Evolutionary conservation across 371 early-diverging fungal species (phyloP).

Genomic region (Zychaea mexicana): DNA sequence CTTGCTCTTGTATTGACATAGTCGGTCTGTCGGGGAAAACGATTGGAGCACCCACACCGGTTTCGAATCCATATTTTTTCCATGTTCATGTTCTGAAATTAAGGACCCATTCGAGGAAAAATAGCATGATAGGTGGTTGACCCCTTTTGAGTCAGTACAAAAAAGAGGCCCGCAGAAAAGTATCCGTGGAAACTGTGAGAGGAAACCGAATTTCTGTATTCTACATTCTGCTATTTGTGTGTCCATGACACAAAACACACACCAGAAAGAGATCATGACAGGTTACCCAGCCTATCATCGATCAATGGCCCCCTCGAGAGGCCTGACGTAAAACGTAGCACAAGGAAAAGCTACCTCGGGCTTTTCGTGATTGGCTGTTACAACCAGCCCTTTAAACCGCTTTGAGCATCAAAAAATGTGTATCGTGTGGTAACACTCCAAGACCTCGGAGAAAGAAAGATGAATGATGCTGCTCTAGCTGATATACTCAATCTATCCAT

Average conservation of each 20-base stretch:
- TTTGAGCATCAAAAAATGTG: no score
- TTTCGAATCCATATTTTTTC: no score
- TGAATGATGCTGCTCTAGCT: no score
- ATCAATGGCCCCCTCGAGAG: neutral
- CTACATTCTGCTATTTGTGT: neutral
- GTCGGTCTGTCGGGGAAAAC: neutral
- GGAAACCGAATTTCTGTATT: neutral
- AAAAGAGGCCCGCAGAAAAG: neutral
- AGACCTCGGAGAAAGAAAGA: no score
- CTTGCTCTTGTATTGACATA: neutral
- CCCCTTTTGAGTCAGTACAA: no score
- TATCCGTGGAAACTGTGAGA: neutral
- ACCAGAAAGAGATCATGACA: neutral
- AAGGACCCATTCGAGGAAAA: no score
- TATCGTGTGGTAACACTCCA: no score
- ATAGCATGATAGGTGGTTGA: no score
- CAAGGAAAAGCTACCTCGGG: neutral
- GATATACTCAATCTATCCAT: no score
- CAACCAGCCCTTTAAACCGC: neutral
- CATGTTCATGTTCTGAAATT: neutral
- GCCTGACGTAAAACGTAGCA: slow-evolving; percentile 2
- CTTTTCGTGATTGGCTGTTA: neutral
- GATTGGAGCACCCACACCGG: neutral
- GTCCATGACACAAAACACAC: neutral
- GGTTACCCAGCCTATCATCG: neutral